These are phyloP conservation scores for Macadamia integrifolia DNA, from an alignment of 164 flowering plant genomes.

Conservation along the genomic window DNA sequence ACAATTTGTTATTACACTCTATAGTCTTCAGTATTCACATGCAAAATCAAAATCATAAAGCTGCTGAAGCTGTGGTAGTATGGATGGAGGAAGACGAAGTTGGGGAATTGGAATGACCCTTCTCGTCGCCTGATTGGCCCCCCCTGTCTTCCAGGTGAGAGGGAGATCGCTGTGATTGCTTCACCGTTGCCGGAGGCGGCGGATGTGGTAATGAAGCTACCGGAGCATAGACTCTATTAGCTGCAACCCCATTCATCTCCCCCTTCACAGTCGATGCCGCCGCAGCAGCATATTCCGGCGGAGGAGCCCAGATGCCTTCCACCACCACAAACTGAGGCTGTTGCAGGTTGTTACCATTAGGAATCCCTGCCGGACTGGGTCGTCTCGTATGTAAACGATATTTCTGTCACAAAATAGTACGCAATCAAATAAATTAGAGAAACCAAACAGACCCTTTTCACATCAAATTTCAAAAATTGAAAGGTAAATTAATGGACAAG, in stretches of 20 bases:
- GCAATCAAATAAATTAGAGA: too few species aligned
- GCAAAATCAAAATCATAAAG: too few species aligned
- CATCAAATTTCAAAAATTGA: too few species aligned
- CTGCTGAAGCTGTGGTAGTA: too few species aligned
- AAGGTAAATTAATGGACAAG: too few species aligned
- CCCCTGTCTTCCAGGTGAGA: slow-evolving; percentile 7
- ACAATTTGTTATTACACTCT: too few species aligned
- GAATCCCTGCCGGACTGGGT: slow-evolving; percentile 34
- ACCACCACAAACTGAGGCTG: slow-evolving; percentile 65
- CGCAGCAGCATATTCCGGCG: slow-evolving; percentile 39
- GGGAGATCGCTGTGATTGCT: slow-evolving; percentile 15
- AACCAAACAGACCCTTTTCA: too few species aligned
- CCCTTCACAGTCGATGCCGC: slow-evolving; percentile 21
- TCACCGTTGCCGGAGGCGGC: slow-evolving; percentile 1
- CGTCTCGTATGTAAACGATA: slow-evolving; percentile 66
- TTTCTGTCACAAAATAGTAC: slow-evolving; percentile 35
- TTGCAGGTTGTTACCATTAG: slow-evolving; percentile 32
- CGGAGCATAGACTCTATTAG: slow-evolving; percentile 45
- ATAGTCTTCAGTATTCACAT: too few species aligned
- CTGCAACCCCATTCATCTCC: slow-evolving; percentile 12
- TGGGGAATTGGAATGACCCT: slow-evolving; percentile 32
- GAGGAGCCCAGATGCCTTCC: slow-evolving; percentile 78
- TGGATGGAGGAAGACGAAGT: slow-evolving; percentile 47
- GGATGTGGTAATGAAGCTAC: slow-evolving; percentile 15
- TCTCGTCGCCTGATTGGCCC: slow-evolving; percentile 18